These are phyloP conservation scores for Penicillium sp. DNA, from an alignment of 2,329 filamentous ascomycete species.

Conservation along the genomic window DNA sequence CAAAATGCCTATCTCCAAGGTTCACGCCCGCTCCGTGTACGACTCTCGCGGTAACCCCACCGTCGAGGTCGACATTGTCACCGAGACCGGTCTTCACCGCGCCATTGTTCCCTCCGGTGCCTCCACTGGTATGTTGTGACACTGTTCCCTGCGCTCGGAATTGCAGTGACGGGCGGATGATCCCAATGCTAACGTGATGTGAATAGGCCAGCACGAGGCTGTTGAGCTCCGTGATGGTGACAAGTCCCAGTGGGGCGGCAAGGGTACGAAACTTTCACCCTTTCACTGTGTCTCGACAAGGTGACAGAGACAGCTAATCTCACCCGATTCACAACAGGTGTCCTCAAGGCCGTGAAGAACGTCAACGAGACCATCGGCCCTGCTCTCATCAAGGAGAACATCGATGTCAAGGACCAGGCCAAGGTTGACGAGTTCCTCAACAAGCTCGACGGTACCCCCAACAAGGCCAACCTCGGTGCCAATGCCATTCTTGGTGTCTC, in stretches of 20 bases:
- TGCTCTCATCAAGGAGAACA: slow-evolving; percentile 71
- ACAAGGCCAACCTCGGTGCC: slow-evolving; percentile 83
- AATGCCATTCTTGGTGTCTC: slow-evolving; percentile 84
- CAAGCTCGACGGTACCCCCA: slow-evolving; percentile 73
- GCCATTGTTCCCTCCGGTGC: slow-evolving; percentile 96
- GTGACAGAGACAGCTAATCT: background rate
- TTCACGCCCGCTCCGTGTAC: slow-evolving; percentile 92
- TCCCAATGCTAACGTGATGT: slow-evolving; percentile 17
- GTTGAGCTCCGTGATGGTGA: slow-evolving; percentile 87
- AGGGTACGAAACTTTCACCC: slow-evolving; percentile 52
- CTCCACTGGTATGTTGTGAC: slow-evolving; percentile 67
- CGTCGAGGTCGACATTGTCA: slow-evolving; percentile 95
- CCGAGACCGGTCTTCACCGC: slow-evolving; percentile 91
- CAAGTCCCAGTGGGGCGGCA: slow-evolving; percentile 78
- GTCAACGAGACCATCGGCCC: slow-evolving; percentile 78
- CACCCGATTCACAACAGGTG: slow-evolving; percentile 36
- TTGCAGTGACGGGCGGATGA: background rate
- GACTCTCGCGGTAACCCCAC: slow-evolving; percentile 98
- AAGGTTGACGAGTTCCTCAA: slow-evolving; percentile 79
- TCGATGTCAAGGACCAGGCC: slow-evolving; percentile 82
- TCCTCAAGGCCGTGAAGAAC: slow-evolving; percentile 77
- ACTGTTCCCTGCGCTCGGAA: background rate
- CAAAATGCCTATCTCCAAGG: slow-evolving; percentile 84
- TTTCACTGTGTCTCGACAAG: no score
- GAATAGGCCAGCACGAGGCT: slow-evolving; percentile 75